Base-by-base conservation (phyloP, 768 basidiomycete species). In the Lyophyllum decastes region DNA sequence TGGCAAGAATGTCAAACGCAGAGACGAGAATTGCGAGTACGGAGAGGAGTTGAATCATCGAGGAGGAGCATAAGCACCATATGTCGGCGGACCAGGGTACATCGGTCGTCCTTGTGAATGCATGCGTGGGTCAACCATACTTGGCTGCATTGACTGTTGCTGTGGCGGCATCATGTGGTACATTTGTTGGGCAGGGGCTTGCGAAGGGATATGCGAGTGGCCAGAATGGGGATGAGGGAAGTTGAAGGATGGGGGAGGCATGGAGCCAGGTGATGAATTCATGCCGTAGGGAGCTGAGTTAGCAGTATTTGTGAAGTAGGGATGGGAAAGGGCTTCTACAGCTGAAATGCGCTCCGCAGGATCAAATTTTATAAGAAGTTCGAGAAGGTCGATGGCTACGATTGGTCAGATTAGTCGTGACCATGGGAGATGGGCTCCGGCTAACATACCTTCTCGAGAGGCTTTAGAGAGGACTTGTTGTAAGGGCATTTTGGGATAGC, bases 301-400 rank as follows among this genome's bases (percentile, higher is more conserved):
- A 34, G 76, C 73, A 4, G 83, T 75, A 35, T 79, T 82, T 17
- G 87, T 85, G 73, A 98, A 97, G 73, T 98, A 98, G 0, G 94
- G 92, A 66, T 99, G 97, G 8, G 82, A 85, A 55, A 98, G 83
- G 0, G 96, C 95, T 45, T 98, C 92, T 10, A 88, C 87, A 24
- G 96, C 96, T 12, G 94, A 91, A 46, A 95, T 86, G 53, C 97
- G 89, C 65, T 94, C 90, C 26, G 88, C 81, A 1, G 97, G 97
- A 68, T 98, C 97, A 68, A 98, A 99, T 67, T 98, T 95, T 47
- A 99, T 84, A 44, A 98, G 85, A 48, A 89, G 87, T 72, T 98
- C 97, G 44, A 99, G 87, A 2, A 98, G 83, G 72, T 98, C 94
- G 69, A 98, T 84, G 22, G 96, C 96, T 46, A 54, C 58, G n/a